Base-by-base conservation (phyloP, 2,329 filamentous ascomycete species). In the Botrytis paeoniae region DNA sequence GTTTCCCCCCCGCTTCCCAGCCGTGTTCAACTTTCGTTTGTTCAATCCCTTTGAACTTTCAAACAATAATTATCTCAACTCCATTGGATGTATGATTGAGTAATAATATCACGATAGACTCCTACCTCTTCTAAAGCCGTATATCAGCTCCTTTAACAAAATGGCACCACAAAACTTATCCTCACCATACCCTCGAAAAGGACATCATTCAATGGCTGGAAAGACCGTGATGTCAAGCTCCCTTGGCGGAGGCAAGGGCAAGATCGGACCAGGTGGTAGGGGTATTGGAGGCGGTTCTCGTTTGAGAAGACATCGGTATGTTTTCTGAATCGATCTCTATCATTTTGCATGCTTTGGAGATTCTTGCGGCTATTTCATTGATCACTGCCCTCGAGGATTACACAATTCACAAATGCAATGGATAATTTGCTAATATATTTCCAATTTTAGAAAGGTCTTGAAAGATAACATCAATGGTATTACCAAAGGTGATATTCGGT, bases 401-500 rank as follows among this genome's bases (percentile, higher is more conserved):
- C 4, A 22, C 18, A 69, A 5, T 16, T 8, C 14, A 63, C 9
- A 35, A 9, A 59, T 39, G 14, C 35, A 39, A 14, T 54, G 18
- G n/a, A 32, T 5, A 29, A 41, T 25, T n/a, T 32, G 32, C 71
- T 77, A 37, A 74, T 29, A 57, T 29, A 5, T 29, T 25, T 29
- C 12, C 35, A 18, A 25, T 69, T 43, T 35, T 70, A 87, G 87
- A 0, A 89, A 88, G 73, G 79, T 88, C 0, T 45, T 84, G 0
- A 83, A 81, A 25, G 87, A 89, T 54, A 83, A 79, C 0, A 85
- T 89, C 14, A 70, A 78, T 0, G 87, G 86, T 0, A 84, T 89
- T 29, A 89, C 87, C 1, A 89, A 88, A 75, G 84, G 84, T 8
- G 86, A 84, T 22, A 88, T 89, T 68, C 81, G 86, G 87, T 88